These are phyloP conservation scores for Cantharellus anzutake DNA, from an alignment of 768 basidiomycete species.

Conservation along the genomic window DNA sequence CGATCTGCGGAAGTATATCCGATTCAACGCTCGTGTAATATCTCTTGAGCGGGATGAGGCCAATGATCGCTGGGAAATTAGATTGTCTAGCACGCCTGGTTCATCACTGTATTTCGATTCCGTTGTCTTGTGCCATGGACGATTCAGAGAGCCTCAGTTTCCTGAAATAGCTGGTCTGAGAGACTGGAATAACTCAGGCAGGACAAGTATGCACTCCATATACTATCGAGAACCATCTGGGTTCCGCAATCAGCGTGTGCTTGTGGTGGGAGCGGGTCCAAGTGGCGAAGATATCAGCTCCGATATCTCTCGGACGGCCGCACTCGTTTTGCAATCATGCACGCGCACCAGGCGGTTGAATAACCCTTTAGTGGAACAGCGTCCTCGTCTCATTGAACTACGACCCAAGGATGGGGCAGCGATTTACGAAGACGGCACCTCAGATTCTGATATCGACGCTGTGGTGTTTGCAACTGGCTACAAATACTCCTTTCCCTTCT, in stretches of 20 bases:
- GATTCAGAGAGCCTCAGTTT: constrained; percentile 44
- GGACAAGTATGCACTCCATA: constrained; percentile 40
- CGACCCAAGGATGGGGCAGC: constrained; percentile 22
- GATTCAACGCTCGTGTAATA: constrained; percentile 37
- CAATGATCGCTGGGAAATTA: constrained; percentile 29
- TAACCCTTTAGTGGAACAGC: background rate
- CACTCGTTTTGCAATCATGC: constrained; percentile 19
- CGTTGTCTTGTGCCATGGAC: constrained; percentile 61
- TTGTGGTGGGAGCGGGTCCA: constrained; percentile 33
- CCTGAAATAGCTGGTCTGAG: constrained; percentile 41
- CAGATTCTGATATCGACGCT: constrained; percentile 35
- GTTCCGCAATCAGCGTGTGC: constrained; percentile 20
- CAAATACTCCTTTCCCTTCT: constrained; percentile 42
- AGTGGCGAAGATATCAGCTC: constrained; percentile 49
- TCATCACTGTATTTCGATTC: constrained; percentile 32
- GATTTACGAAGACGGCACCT: constrained; percentile 37
- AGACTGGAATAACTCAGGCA: constrained; percentile 27
- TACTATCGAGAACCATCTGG: constrained; percentile 39
- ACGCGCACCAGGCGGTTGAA: background rate
- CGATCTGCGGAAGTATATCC: constrained; percentile 39
- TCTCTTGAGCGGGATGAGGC: constrained; percentile 10
- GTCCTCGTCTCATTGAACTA: background rate
- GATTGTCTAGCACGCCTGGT: constrained; percentile 18
- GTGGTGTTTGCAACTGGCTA: constrained; percentile 68
- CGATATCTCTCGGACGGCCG: constrained; percentile 26